Evolutionary conservation across 129 eudicot genomes (phyloP).

Genomic region (Flaveria trinervia): DNA sequence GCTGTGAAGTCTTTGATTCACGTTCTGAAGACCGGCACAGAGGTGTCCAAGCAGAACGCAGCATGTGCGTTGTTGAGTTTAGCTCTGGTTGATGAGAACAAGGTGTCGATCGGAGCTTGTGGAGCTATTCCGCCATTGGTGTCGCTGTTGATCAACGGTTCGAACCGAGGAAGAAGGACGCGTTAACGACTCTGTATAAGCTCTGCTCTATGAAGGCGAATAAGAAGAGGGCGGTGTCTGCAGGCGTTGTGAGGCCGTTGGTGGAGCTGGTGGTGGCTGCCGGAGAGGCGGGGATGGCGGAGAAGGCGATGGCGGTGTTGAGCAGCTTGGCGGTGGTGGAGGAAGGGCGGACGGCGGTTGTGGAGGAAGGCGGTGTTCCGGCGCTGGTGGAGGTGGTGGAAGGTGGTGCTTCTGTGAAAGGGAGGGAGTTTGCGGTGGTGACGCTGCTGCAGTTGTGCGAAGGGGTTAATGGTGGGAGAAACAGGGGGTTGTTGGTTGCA

Average conservation of each 20-base stretch:
- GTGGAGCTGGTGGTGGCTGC: slow-evolving; percentile 64
- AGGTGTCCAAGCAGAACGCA: slow-evolving; percentile 79
- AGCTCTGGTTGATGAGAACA: slow-evolving; percentile 74
- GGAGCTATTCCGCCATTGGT: slow-evolving; percentile 96
- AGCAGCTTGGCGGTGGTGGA: slow-evolving; percentile 66
- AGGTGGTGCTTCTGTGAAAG: slow-evolving; percentile 64
- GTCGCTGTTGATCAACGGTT: slow-evolving; percentile 57
- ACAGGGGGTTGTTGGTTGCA: slow-evolving; percentile 73
- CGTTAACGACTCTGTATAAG: slow-evolving; percentile 84
- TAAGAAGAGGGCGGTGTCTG: slow-evolving; percentile 79
- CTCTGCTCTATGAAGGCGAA: slow-evolving; percentile 69
- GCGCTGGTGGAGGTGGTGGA: slow-evolving; percentile 80
- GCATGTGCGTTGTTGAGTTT: slow-evolving; percentile 82
- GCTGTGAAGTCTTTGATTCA: slow-evolving; percentile 73
- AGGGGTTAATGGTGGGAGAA: slow-evolving; percentile 49
- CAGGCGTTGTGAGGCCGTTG: slow-evolving; percentile 84
- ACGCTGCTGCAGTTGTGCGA: slow-evolving; percentile 64
- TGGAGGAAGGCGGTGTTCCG: slow-evolving; percentile 73
- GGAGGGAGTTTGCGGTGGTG: slow-evolving; percentile 83
- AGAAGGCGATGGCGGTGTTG: slow-evolving; percentile 88
- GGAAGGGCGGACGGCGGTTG: slow-evolving; percentile 63
- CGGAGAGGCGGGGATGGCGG: slow-evolving; percentile 71
- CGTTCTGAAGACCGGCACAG: slow-evolving; percentile 86
- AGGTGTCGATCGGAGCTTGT: slow-evolving; percentile 78
- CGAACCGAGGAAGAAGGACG: slow-evolving; percentile 78